Percentiles rank a stretch among this genome's conserved stretches.
These are phyloP conservation scores for Paraphoma sp. DNA, from an alignment of 2,329 filamentous ascomycete genomes.

Conservation along the genomic window DNA sequence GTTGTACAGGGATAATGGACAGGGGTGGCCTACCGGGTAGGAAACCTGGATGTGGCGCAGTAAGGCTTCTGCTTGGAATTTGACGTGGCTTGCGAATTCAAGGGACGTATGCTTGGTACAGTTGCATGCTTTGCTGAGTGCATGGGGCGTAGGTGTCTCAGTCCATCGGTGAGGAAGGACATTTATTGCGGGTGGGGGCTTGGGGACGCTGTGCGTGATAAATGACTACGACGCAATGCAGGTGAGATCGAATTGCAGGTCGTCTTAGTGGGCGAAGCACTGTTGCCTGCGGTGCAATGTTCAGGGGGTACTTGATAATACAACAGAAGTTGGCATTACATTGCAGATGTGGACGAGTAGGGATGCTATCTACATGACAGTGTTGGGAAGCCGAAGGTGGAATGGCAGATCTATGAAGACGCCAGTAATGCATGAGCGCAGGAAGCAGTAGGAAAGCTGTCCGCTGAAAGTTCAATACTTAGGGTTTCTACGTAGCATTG, in stretches of 20 bases:
- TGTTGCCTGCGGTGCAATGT: constrained; percentile 1
- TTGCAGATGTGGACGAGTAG: background rate
- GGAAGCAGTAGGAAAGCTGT: too few relatives aligned
- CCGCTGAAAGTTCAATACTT: too few relatives aligned
- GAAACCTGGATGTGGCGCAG: constrained; percentile 5
- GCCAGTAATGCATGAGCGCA: background rate
- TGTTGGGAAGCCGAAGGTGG: too few relatives aligned
- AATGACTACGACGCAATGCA: background rate
- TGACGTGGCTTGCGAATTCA: background rate
- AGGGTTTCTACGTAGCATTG: too few relatives aligned
- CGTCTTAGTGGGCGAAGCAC: background rate
- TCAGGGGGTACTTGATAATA: background rate
- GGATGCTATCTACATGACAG: constrained; percentile 1
- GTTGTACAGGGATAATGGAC: background rate
- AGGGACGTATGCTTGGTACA: background rate
- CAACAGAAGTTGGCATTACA: background rate
- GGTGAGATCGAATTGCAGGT: constrained; percentile 1
- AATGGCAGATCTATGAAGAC: background rate
- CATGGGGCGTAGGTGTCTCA: too few relatives aligned
- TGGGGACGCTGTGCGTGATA: background rate
- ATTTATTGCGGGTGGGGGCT: too few relatives aligned
- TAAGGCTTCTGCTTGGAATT: background rate
- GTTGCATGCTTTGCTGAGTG: too few relatives aligned
- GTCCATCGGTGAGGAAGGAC: too few relatives aligned
- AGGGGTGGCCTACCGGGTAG: constrained; percentile 1